These are phyloP conservation scores for Cystofilobasidium macerans DNA, from an alignment of 768 basidiomycete species.

Conservation along the genomic window DNA sequence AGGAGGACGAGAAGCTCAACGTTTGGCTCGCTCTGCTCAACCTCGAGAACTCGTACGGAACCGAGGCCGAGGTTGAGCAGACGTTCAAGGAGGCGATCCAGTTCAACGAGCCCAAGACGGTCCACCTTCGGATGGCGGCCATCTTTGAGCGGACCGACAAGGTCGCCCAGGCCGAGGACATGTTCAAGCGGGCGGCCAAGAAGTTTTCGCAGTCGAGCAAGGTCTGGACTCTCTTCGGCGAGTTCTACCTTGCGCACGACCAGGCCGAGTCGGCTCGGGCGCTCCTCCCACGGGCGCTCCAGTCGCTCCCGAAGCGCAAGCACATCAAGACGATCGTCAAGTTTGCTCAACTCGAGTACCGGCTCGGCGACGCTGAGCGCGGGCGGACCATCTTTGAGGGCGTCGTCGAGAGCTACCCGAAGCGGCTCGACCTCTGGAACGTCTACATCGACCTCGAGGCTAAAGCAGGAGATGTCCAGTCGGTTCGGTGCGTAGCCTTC, in stretches of 20 bases:
- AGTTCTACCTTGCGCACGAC: conserved; percentile 64
- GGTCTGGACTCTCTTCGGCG: conserved; percentile 81
- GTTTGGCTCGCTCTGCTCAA: conserved; percentile 96
- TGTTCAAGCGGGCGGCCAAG: conserved; percentile 75
- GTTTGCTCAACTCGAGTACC: conserved; percentile 92
- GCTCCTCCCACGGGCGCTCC: conserved; percentile 72
- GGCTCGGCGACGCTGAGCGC: conserved; percentile 81
- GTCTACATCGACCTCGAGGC: conserved; percentile 96
- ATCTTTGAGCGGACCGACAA: conserved; percentile 79
- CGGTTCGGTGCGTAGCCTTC: conserved; percentile 49
- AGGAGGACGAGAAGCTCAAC: conserved; percentile 91
- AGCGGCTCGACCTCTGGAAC: conserved; percentile 89
- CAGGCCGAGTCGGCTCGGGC: conserved; percentile 69
- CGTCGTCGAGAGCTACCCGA: conserved; percentile 87
- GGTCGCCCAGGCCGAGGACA: conserved; percentile 64
- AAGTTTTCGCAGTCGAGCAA: conserved; percentile 91
- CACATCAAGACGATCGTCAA: conserved; percentile 92
- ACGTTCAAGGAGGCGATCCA: conserved; percentile 81
- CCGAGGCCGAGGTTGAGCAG: conserved; percentile 62
- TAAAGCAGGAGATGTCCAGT: conserved; percentile 63
- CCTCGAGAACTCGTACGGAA: conserved; percentile 85
- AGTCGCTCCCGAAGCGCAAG: conserved; percentile 84
- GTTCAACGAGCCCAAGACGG: conserved; percentile 82
- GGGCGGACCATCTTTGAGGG: conserved; percentile 95
- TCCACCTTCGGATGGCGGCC: conserved; percentile 70